Evolutionary conservation across 2,329 filamentous ascomycete genomes (phyloP).

Genomic region (Lizonia empirigonia): DNA sequence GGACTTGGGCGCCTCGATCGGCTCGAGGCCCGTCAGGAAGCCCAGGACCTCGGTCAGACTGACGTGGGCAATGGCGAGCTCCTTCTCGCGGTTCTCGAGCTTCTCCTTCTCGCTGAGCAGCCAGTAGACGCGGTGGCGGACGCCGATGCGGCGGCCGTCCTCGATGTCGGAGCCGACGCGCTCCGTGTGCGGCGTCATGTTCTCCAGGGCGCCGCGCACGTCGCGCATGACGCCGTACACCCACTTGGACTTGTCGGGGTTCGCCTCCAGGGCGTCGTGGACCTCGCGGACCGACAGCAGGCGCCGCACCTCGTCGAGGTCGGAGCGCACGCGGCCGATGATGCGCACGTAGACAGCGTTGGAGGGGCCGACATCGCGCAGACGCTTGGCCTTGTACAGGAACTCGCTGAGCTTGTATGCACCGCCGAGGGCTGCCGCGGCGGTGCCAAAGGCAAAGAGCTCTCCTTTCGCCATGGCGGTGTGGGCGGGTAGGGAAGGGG

Average conservation of each 20-base stretch:
- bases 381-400: constrained; percentile 43
- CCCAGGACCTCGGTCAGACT: constrained; percentile 46
- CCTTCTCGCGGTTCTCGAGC: constrained; percentile 46
- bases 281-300: constrained; percentile 46
- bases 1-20: constrained; percentile 30
- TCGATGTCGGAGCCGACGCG: constrained; percentile 44
- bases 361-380: constrained; percentile 45
- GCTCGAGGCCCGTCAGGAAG: constrained; percentile 44
- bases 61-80: constrained; percentile 41
- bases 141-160: constrained; percentile 43
- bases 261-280: constrained; percentile 46
- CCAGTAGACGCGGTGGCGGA: constrained; percentile 47
- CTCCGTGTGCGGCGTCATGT: constrained; percentile 46
- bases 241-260: constrained; percentile 47
- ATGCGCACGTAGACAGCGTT: constrained; percentile 49
- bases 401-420: constrained; percentile 49
- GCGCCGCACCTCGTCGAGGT: constrained; percentile 47
- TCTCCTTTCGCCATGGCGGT: constrained; percentile 42
- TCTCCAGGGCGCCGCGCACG: constrained; percentile 45
- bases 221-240: constrained; percentile 46
- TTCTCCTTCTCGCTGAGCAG: constrained; percentile 50
- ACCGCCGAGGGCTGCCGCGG: constrained; percentile 42
- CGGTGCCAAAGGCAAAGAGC: constrained; percentile 41
- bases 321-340: constrained; percentile 44
- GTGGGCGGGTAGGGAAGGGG: not conserved